A percentile compares a stretch with the other conserved stretches of the same genome.
These are phyloP conservation scores for Beta vulgaris DNA, from an alignment of 148 eudicot genomes.

Conservation along the genomic window DNA sequence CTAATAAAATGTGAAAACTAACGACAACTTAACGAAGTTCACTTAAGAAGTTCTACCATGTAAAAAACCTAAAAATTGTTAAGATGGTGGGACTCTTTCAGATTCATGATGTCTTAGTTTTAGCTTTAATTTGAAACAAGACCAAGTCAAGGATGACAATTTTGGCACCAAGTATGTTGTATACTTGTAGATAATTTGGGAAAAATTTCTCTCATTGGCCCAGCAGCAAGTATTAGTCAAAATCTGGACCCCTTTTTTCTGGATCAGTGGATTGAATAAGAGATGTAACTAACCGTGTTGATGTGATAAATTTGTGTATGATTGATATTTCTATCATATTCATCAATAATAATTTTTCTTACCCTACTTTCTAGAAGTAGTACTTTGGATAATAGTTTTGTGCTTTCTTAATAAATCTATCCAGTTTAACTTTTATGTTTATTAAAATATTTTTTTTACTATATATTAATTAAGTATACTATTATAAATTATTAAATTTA, in stretches of 20 bases:
- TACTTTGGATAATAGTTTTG: too few species aligned
- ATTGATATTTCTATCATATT: neutral
- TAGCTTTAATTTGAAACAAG: slow-evolving; percentile 14
- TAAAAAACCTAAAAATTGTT: neutral
- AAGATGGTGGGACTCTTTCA: slow-evolving; percentile 15
- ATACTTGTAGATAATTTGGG: neutral
- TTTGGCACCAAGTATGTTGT: neutral
- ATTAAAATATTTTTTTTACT: too few species aligned
- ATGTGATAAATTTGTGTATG: neutral
- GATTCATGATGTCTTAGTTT: neutral
- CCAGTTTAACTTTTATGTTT: too few species aligned
- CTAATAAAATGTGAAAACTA: too few species aligned
- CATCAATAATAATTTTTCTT: too few species aligned
- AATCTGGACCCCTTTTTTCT: neutral
- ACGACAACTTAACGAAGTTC: too few species aligned
- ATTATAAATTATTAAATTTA: too few species aligned
- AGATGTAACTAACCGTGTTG: neutral
- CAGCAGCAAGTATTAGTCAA: slow-evolving; percentile 11
- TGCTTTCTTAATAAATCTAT: too few species aligned
- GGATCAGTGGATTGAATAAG: neutral
- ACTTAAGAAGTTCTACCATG: too few species aligned
- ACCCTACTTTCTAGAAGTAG: too few species aligned
- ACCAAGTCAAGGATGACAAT: slow-evolving; percentile 26
- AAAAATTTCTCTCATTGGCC: neutral
- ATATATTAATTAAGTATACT: too few species aligned